Conservation (phyloP, 1,284 basidiomycete species). For the Coriolopsis trogii region DNA sequence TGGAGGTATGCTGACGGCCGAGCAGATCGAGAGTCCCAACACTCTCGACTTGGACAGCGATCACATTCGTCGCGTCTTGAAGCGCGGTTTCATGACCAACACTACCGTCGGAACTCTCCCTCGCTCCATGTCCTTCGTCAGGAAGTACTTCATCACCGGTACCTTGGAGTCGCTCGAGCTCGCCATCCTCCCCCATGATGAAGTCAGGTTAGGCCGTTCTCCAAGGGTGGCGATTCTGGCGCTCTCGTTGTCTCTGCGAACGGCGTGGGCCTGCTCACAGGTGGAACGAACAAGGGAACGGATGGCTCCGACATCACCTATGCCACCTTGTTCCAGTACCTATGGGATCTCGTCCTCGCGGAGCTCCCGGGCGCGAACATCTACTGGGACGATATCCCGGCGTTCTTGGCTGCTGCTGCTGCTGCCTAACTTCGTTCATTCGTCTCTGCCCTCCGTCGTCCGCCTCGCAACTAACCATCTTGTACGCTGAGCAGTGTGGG, state of each 20-base stretch:
- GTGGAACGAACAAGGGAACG: too few species aligned
- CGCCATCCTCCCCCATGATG: constrained; percentile 34
- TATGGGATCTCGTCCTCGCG: not conserved
- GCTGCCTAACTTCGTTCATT: too few species aligned
- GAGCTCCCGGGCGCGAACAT: not conserved
- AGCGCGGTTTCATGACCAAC: constrained; percentile 7
- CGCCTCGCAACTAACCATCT: too few species aligned
- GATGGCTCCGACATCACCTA: too few species aligned
- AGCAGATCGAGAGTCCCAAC: constrained; percentile 33
- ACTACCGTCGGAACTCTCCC: constrained; percentile 8
- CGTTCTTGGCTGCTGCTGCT: too few species aligned
- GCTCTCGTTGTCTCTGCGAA: too few species aligned
- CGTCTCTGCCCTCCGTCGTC: too few species aligned
- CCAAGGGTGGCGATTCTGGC: constrained; percentile 20
- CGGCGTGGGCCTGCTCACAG: too few species aligned
- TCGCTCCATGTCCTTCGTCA: not conserved
- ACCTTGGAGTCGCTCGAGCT: constrained; percentile 23
- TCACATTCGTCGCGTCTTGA: constrained; percentile 31
- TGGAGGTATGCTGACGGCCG: constrained; percentile 34
- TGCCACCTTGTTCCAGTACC: too few species aligned
- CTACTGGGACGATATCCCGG: too few species aligned
- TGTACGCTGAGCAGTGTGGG: too few species aligned
- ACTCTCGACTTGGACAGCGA: constrained; percentile 28
- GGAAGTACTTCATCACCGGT: not conserved
- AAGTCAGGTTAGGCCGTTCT: constrained; percentile 36